These are phyloP conservation scores for Lactarius vividus DNA, from an alignment of 768 basidiomycete species.

Conservation along the genomic window DNA sequence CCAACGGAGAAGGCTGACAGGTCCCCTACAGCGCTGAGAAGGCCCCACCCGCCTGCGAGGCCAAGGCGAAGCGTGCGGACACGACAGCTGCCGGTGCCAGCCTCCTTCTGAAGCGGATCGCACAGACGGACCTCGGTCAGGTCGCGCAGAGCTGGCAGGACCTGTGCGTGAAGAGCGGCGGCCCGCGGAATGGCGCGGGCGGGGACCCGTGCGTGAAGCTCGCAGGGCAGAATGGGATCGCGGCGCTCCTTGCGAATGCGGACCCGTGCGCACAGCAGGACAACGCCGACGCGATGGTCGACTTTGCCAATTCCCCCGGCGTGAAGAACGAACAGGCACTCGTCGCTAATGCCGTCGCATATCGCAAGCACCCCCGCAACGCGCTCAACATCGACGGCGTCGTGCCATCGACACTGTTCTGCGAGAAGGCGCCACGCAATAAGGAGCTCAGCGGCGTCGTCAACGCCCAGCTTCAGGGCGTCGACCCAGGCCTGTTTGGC, in stretches of 20 bases:
- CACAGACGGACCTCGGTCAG: constrained; percentile 38
- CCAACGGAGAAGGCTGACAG: background rate
- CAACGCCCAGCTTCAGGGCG: constrained; percentile 55
- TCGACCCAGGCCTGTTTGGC: constrained; percentile 53
- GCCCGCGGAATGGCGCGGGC: constrained; percentile 34
- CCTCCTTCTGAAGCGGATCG: constrained; percentile 32
- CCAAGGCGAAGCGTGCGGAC: constrained; percentile 17
- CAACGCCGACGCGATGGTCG: constrained; percentile 49
- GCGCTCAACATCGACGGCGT: constrained; percentile 44
- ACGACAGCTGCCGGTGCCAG: constrained; percentile 7
- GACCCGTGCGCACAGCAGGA: constrained; percentile 50
- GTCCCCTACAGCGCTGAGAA: background rate
- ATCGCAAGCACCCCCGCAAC: constrained; percentile 44
- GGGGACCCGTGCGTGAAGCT: constrained; percentile 43
- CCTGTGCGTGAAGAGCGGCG: constrained; percentile 43
- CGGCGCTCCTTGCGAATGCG: constrained; percentile 44
- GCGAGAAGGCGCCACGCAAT: constrained; percentile 53
- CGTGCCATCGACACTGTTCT: constrained; percentile 50
- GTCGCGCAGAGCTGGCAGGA: constrained; percentile 45
- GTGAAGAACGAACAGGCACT: constrained; percentile 41
- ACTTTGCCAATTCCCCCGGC: constrained; percentile 45
- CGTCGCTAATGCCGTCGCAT: constrained; percentile 43
- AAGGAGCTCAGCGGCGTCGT: constrained; percentile 47
- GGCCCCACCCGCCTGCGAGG: constrained; percentile 18
- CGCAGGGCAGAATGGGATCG: constrained; percentile 41